phyloP scores from a whole-genome alignment of 1,139 yeast species.

The Scheffersomyces stambukii region DNA sequence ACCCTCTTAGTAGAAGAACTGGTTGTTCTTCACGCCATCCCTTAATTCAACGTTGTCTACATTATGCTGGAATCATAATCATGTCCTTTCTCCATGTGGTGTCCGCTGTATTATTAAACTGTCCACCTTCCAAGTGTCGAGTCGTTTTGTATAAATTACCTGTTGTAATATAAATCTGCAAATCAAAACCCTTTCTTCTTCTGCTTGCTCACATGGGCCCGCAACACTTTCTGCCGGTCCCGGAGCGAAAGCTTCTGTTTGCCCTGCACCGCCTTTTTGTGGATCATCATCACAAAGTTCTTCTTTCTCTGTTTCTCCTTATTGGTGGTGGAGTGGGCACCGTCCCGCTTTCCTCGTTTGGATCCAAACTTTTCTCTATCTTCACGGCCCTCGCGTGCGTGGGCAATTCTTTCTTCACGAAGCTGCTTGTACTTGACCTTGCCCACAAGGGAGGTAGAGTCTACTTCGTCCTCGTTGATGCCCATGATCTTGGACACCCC shows the following conservation, averaged over 20 bases:
- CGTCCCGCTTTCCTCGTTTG: constrained; percentile 75
- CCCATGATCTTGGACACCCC: constrained; percentile 79
- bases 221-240: constrained; percentile 81
- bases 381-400: constrained; percentile 85
- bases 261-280: constrained; percentile 90
- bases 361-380: constrained; percentile 90
- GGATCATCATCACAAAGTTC: constrained; percentile 98
- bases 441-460: constrained; percentile 75
- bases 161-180: constrained; percentile 1
- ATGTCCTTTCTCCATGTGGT: constrained; percentile 1
- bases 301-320: constrained; percentile 95
- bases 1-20: too few relatives aligned
- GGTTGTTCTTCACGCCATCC: too few relatives aligned
- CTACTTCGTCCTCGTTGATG: constrained; percentile 78
- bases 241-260: constrained; percentile 85
- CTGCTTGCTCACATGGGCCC: constrained; percentile 84
- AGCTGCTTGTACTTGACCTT: constrained; percentile 78
- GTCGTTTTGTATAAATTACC: constrained; percentile 1
- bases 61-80: too few relatives aligned
- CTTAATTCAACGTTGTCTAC: too few relatives aligned
- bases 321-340: constrained; percentile 86
- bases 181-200: constrained; percentile 65
- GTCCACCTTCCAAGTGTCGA: too few relatives aligned
- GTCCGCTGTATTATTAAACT: too few relatives aligned
- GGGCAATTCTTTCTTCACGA: constrained; percentile 87